A percentile compares a stretch with the other conserved stretches of the same genome.
phyloP scores from a whole-genome alignment of 441 rosid genomes.

The Caryocar brasiliense region DNA sequence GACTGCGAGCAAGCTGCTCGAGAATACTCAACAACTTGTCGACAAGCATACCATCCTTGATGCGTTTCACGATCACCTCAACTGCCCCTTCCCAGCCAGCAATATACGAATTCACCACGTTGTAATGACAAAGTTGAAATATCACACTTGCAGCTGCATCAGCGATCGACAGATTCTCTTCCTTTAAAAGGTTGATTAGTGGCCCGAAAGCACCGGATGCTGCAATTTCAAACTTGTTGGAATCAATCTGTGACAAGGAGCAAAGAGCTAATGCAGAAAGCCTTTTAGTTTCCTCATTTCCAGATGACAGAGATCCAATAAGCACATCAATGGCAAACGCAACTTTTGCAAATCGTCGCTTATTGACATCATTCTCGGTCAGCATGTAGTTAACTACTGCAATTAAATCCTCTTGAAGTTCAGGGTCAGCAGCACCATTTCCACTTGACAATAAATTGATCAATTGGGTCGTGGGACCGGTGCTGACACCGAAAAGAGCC shows the following conservation, averaged over 20 bases:
- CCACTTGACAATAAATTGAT: constrained; percentile 38
- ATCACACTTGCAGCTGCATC: constrained; percentile 86
- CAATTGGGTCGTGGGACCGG: constrained; percentile 51
- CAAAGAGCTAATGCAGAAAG: constrained; percentile 89
- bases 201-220: constrained; percentile 67
- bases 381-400: constrained; percentile 76
- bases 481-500: constrained; percentile 62
- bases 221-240: constrained; percentile 69
- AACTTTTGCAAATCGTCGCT: constrained; percentile 76
- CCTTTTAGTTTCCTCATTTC: constrained; percentile 57
- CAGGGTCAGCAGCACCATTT: constrained; percentile 32
- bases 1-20: constrained; percentile 70
- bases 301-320: constrained; percentile 54
- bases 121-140: constrained; percentile 57
- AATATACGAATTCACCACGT: constrained; percentile 73
- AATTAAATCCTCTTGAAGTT: constrained; percentile 81
- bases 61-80: constrained; percentile 52
- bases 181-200: constrained; percentile 62
- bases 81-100: constrained; percentile 79
- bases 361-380: constrained; percentile 81
- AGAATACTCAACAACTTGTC: constrained; percentile 79
- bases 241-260: constrained; percentile 77
- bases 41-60: constrained; percentile 46
- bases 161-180: constrained; percentile 63
- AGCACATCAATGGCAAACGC: constrained; percentile 63